Conservation (phyloP, 2,329 filamentous ascomycete genomes). For the Escovopsis sp. region DNA sequence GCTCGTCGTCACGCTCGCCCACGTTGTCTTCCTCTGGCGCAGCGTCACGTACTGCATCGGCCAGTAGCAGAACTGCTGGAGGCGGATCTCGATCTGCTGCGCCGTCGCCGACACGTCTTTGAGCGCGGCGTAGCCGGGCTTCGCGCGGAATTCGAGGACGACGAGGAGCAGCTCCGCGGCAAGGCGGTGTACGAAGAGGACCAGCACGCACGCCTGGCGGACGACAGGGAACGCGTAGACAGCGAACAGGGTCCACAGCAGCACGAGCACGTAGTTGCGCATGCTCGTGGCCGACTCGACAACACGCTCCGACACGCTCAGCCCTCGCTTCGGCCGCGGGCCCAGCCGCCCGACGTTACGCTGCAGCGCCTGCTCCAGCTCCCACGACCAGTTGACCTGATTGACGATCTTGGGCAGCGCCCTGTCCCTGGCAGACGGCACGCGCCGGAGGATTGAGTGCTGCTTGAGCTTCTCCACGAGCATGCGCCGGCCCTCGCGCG, state of each 20-base stretch:
- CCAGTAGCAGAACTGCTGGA: slow-evolving; percentile 98
- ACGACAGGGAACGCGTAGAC: slow-evolving; percentile 67
- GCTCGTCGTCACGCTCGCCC: slow-evolving; percentile 88
- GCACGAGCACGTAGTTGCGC: slow-evolving; percentile 56
- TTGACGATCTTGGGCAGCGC: slow-evolving; percentile 70
- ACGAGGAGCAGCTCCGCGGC: slow-evolving; percentile 64
- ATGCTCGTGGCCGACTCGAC: slow-evolving; percentile 84
- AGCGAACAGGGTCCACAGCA: slow-evolving; percentile 54
- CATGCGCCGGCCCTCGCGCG: slow-evolving; percentile 44
- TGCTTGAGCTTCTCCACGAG: slow-evolving; percentile 76
- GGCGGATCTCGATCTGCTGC: slow-evolving; percentile 89
- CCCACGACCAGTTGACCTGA: slow-evolving; percentile 91
- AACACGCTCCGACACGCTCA: slow-evolving; percentile 88
- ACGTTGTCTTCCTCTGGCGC: slow-evolving; percentile 76
- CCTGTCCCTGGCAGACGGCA: slow-evolving; percentile 67
- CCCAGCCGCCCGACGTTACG: slow-evolving; percentile 81
- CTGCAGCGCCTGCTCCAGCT: slow-evolving; percentile 71
- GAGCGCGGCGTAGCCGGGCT: slow-evolving; percentile 64
- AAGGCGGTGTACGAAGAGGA: slow-evolving; percentile 64
- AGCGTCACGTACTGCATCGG: slow-evolving; percentile 90
- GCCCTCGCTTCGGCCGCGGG: slow-evolving; percentile 60
- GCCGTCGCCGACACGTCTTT: slow-evolving; percentile 95
- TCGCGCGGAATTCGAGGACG: slow-evolving; percentile 70
- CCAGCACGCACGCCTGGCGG: slow-evolving; percentile 56
- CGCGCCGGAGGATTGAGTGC: slow-evolving; percentile 68